These are phyloP conservation scores for Cyberlindnera maritima DNA, from an alignment of 805 yeast genomes.

Conservation along the genomic window DNA sequence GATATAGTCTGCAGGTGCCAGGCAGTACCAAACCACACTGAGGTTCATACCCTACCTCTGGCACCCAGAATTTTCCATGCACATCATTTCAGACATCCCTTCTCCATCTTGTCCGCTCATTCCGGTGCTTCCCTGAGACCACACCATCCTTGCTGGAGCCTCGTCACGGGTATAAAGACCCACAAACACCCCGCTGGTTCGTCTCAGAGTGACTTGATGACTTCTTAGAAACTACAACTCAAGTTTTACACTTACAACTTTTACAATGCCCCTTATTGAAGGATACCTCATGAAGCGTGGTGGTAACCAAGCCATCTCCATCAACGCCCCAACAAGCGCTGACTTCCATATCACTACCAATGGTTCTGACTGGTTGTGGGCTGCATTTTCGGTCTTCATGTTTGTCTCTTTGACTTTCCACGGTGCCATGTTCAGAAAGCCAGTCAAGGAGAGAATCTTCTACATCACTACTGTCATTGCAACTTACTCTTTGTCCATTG, in stretches of 20 bases:
- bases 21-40: too few species aligned
- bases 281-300: conserved; percentile 15
- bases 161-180: too few species aligned
- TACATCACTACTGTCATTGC: conserved; percentile 41
- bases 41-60: too few species aligned
- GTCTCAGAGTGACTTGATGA: too few species aligned
- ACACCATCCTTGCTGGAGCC: too few species aligned
- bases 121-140: too few species aligned
- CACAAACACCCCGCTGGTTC: too few species aligned
- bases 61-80: too few species aligned
- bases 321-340: conserved; percentile 29
- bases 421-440: conserved; percentile 24
- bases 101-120: too few species aligned
- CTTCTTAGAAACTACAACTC: too few species aligned
- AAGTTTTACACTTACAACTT: not conserved
- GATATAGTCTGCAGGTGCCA: too few species aligned
- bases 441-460: conserved; percentile 29
- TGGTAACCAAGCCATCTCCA: conserved; percentile 19
- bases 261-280: conserved; percentile 5
- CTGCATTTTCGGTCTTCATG: conserved; percentile 49
- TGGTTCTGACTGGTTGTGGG: conserved; percentile 70
- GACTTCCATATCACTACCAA: conserved; percentile 52
- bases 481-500: conserved; percentile 39
- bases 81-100: not conserved
- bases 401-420: conserved; percentile 32